Evolutionary conservation across 208 protist genomes (phyloP).

Genomic region (Blechomonas ayalai): DNA sequence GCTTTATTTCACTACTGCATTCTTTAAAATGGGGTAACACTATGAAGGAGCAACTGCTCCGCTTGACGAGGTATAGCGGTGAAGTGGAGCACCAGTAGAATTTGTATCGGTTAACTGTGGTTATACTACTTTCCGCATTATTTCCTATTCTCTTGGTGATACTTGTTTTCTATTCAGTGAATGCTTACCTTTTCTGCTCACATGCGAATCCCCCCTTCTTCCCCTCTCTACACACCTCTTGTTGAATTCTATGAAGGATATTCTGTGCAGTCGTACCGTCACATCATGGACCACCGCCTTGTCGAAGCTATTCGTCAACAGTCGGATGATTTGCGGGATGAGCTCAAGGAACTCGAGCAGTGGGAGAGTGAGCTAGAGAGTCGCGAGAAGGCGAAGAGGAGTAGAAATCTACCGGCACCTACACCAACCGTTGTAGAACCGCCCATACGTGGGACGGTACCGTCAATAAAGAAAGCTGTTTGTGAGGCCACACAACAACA

Average conservation of each 20-base stretch:
- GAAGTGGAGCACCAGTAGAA: constrained; percentile 1
- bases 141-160: neutral
- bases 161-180: too few relatives aligned
- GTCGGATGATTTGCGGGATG: constrained; percentile 80
- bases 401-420: too few relatives aligned
- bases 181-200: too few relatives aligned
- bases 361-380: constrained; percentile 66
- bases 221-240: too few relatives aligned
- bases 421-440: constrained; percentile 34
- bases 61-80: neutral
- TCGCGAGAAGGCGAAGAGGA: constrained; percentile 25
- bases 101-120: too few relatives aligned
- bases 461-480: constrained; percentile 78
- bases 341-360: constrained; percentile 72
- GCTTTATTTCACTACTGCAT: too few relatives aligned
- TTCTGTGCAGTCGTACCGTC: too few relatives aligned
- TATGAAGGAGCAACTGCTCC: too few relatives aligned
- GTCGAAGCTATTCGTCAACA: constrained; percentile 71
- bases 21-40: too few relatives aligned
- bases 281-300: constrained; percentile 24
- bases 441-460: constrained; percentile 80
- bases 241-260: too few relatives aligned
- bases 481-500: constrained; percentile 14
- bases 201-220: neutral
- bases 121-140: too few relatives aligned